A percentile compares a stretch with the other conserved stretches of the same genome.
These are phyloP conservation scores for Rhizopus delemar DNA, from an alignment of 371 early-diverging fungal species.

Conservation along the genomic window DNA sequence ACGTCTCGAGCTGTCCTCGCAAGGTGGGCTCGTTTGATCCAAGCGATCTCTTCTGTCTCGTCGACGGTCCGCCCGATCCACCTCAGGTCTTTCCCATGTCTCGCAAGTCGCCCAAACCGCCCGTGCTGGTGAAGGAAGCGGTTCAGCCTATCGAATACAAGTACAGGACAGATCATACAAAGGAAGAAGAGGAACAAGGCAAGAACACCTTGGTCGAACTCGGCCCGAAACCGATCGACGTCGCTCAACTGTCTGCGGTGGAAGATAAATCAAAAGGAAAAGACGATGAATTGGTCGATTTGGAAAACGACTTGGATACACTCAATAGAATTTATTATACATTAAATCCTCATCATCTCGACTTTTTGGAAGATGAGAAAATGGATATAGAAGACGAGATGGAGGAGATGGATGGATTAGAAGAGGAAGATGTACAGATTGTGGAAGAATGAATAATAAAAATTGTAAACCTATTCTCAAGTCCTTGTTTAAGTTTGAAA, in stretches of 20 bases:
- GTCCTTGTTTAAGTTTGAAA: not conserved
- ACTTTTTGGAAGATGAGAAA: constrained; percentile 20
- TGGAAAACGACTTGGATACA: constrained; percentile 32
- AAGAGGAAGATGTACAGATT: constrained; percentile 3
- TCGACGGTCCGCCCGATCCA: constrained; percentile 29
- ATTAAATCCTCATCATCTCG: constrained; percentile 26
- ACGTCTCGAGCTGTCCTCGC: constrained; percentile 56
- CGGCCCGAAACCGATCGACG: constrained; percentile 42
- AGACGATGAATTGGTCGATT: constrained; percentile 40
- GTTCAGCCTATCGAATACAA: constrained; percentile 41
- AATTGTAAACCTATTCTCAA: not conserved
- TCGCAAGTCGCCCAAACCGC: constrained; percentile 21
- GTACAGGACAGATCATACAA: constrained; percentile 13
- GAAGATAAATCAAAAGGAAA: constrained; percentile 26
- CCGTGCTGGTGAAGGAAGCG: constrained; percentile 27
- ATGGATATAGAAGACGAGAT: constrained; percentile 20
- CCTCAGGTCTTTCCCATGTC: constrained; percentile 24
- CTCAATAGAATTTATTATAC: constrained; percentile 27
- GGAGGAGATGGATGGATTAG: constrained; percentile 7
- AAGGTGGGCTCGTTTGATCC: constrained; percentile 42
- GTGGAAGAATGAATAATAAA: not conserved
- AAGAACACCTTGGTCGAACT: constrained; percentile 20
- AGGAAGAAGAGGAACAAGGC: constrained; percentile 19
- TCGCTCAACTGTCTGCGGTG: constrained; percentile 32
- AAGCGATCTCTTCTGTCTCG: constrained; percentile 49